phyloP scores from a whole-genome alignment of 441 rosid genomes.

The Codiaeum variegatum region DNA sequence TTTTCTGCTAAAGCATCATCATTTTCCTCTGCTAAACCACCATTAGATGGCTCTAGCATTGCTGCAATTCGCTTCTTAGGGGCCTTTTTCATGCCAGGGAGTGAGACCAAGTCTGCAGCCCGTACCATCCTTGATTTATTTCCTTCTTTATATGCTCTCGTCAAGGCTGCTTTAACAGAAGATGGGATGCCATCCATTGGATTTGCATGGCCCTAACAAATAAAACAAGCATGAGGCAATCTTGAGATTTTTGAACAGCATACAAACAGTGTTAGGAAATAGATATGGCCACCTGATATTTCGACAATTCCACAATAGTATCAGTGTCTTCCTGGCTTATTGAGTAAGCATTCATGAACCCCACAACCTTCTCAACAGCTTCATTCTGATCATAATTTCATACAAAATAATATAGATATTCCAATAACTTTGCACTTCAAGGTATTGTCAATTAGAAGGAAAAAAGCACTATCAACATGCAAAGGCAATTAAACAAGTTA shows the following conservation, averaged over 20 bases:
- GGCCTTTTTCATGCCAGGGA: slow-evolving; percentile 82
- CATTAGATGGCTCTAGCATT: slow-evolving; percentile 66
- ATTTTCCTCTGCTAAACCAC: slow-evolving; percentile 54
- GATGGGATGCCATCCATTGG: slow-evolving; percentile 90
- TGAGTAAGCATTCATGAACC: slow-evolving; percentile 85
- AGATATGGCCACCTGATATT: slow-evolving; percentile 55
- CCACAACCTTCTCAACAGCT: slow-evolving; percentile 85
- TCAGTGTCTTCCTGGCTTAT: slow-evolving; percentile 88
- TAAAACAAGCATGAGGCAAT: slow-evolving; percentile 15
- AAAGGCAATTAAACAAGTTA: background rate
- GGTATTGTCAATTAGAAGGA: background rate
- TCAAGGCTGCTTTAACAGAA: slow-evolving; percentile 83
- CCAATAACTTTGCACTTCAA: background rate
- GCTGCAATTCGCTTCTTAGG: slow-evolving; percentile 82
- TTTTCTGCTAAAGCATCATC: slow-evolving; percentile 48
- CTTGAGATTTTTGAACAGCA: background rate
- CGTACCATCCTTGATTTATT: slow-evolving; percentile 70
- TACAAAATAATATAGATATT: background rate
- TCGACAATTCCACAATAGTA: slow-evolving; percentile 69
- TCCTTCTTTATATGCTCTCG: slow-evolving; percentile 74
- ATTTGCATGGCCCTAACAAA: slow-evolving; percentile 64
- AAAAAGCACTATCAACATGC: background rate
- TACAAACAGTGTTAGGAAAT: background rate
- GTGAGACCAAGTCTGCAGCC: slow-evolving; percentile 73
- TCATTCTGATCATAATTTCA: slow-evolving; percentile 52